A percentile compares a stretch with the other conserved stretches of the same genome.
Conservation (phyloP, 2,329 filamentous ascomycete species). For the Lanzia echinophila region DNA sequence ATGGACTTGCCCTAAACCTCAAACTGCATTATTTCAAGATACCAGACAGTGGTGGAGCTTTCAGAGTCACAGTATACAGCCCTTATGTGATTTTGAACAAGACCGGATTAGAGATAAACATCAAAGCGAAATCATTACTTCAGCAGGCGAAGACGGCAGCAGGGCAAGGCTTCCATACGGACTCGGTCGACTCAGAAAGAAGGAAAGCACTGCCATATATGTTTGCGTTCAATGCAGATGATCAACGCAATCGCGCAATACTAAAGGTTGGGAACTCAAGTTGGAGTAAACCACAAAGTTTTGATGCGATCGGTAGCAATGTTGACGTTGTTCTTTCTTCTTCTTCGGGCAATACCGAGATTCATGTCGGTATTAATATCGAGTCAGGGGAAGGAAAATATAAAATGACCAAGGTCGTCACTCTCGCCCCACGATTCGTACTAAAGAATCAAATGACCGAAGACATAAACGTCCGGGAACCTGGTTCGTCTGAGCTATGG, state of each 20-base stretch:
- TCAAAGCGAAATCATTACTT: constrained; percentile 83
- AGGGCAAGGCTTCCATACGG: constrained; percentile 61
- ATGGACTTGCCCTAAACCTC: constrained; percentile 71
- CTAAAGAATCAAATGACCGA: constrained; percentile 89
- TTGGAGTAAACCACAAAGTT: constrained; percentile 97
- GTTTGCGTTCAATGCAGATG: constrained; percentile 88
- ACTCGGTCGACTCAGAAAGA: constrained; percentile 44
- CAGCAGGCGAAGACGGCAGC: constrained; percentile 76
- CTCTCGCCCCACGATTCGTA: constrained; percentile 85
- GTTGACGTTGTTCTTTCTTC: constrained; percentile 82
- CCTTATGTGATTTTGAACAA: constrained; percentile 95
- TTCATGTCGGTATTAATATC: constrained; percentile 85
- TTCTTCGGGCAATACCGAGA: constrained; percentile 62
- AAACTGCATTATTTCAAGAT: constrained; percentile 87
- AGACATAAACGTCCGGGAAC: constrained; percentile 83
- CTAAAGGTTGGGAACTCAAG: constrained; percentile 82
- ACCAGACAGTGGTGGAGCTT: constrained; percentile 87
- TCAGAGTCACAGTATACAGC: constrained; percentile 91
- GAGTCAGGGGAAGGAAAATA: constrained; percentile 94
- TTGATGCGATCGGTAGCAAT: constrained; percentile 92
- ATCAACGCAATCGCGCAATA: constrained; percentile 83
- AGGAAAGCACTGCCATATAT: constrained; percentile 84
- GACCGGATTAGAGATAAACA: constrained; percentile 80
- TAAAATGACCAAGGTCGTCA: constrained; percentile 93
- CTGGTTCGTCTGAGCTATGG: constrained; percentile 81